Conservation (phyloP, 306 rosid genomes). For the Cucurbita moschata region DNA sequence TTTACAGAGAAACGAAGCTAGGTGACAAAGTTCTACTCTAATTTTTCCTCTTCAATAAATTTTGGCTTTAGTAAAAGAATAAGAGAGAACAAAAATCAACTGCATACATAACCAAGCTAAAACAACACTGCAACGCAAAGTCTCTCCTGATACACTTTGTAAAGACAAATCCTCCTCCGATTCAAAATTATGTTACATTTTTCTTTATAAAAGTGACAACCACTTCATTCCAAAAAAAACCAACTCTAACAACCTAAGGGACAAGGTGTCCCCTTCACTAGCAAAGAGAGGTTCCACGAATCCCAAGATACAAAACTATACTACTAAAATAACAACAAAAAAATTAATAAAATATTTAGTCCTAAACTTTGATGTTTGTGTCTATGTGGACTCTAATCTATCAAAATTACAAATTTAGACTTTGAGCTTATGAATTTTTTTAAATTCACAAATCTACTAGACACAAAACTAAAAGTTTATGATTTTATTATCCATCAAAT, state of each 20-base stretch:
- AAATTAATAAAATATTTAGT: background rate
- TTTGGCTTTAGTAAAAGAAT: background rate
- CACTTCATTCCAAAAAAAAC: no score
- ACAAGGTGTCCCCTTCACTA: no score
- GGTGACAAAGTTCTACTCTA: background rate
- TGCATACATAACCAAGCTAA: background rate
- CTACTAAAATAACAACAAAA: background rate
- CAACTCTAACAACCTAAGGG: no score
- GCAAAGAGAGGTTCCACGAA: no score
- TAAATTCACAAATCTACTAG: no score
- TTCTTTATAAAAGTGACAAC: no score
- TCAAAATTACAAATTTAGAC: background rate
- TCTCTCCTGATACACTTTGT: background rate
- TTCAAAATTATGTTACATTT: background rate
- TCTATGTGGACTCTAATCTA: background rate
- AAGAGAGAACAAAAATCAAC: background rate
- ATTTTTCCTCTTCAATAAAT: background rate
- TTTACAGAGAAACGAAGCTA: background rate
- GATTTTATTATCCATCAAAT: no score
- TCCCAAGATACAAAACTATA: no score
- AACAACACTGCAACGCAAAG: background rate
- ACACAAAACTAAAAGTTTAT: no score
- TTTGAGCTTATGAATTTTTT: no score
- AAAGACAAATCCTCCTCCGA: background rate
- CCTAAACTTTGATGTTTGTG: no score